Base-by-base conservation (phyloP, 108 stramenopile species). In the Conticribra guillardii region DNA sequence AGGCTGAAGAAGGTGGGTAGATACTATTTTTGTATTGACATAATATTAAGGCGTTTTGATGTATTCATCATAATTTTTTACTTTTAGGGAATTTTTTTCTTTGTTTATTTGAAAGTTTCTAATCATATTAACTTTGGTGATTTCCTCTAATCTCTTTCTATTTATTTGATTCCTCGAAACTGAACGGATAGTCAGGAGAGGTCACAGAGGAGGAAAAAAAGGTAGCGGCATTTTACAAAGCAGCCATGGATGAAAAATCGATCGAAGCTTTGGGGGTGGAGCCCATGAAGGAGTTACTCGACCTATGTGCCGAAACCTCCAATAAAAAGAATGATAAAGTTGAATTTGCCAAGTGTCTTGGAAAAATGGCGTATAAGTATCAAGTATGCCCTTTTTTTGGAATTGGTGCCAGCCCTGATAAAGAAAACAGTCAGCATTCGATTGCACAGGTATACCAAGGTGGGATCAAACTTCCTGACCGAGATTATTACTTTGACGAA, bases 401-500 rank as follows among this genome's bases (percentile, higher is more conserved):
- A 32, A 74, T 88, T 19, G 82, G 86, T 22, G 79, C 74, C 0
- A 67, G 76, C 44, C 86, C 90, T 4, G 88, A 89, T 54, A 84
- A 88, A 30, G 84, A 69, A 52, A 76, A 93, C 47, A 76, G 80
- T 8, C 70, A 81, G n/a, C 80, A 84, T 56, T 84, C 79, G 45
- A 70, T 88, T 17, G 71, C 55, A 0, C 82, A 87, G 51, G 44
- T 90, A 4, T 60, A 58, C 52, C 92, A 93, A 60, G 86, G 85
- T 19, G 92, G 92, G 9, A 67, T 93, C 45, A 70, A 79, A 23
- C 53, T 93, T 34, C 89, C 89, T 2, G 92, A 93, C 67, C 71
- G 89, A 21, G 91, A 92, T 71, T 92, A 92, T 72, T 92, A 92
- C 62, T 92, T 92, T 69, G 88, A 92, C 46, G 84, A 89, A 45